phyloP scores from a whole-genome alignment of 2,329 filamentous ascomycete species.

The Colletotrichum lini region DNA sequence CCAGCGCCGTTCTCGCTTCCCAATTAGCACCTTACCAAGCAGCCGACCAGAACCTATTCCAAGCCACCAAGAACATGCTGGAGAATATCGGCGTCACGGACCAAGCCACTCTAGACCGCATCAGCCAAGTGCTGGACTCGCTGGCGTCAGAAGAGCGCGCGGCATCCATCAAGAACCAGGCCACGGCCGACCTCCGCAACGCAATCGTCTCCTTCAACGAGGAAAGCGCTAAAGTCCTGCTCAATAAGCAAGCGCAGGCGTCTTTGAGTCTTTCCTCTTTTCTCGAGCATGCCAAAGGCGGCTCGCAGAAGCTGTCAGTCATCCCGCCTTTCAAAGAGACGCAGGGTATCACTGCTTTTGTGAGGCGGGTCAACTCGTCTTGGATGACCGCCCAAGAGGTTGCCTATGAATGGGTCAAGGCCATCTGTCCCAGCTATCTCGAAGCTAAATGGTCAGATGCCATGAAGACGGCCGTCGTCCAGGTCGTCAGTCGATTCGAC shows the following conservation, averaged over 20 bases:
- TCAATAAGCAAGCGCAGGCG: slow-evolving; percentile 67
- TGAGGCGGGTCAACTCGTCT: slow-evolving; percentile 60
- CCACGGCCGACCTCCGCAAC: slow-evolving; percentile 65
- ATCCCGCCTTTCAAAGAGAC: slow-evolving; percentile 66
- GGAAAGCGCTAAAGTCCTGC: slow-evolving; percentile 66
- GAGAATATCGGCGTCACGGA: slow-evolving; percentile 70
- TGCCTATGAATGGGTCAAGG: slow-evolving; percentile 70
- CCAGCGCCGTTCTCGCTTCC: slow-evolving; percentile 65
- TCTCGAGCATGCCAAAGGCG: slow-evolving; percentile 73
- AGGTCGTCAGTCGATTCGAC: slow-evolving; percentile 69
- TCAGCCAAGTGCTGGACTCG: slow-evolving; percentile 67
- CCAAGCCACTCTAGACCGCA: slow-evolving; percentile 58
- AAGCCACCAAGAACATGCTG: slow-evolving; percentile 68
- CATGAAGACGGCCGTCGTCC: slow-evolving; percentile 70
- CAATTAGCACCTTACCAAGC: slow-evolving; percentile 71
- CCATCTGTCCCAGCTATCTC: slow-evolving; percentile 66
- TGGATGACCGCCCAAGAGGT: slow-evolving; percentile 72
- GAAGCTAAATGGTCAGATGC: slow-evolving; percentile 70
- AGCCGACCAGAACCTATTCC: slow-evolving; percentile 69
- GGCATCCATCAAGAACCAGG: slow-evolving; percentile 61
- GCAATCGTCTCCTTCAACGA: slow-evolving; percentile 67
- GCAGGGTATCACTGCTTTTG: slow-evolving; percentile 67
- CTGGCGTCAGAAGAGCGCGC: slow-evolving; percentile 66
- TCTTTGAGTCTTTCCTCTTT: slow-evolving; percentile 72
- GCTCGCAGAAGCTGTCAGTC: slow-evolving; percentile 64